Evolutionary conservation across 2,329 filamentous ascomycete species (phyloP).

Genomic region (Ampelomyces quisqualis): DNA sequence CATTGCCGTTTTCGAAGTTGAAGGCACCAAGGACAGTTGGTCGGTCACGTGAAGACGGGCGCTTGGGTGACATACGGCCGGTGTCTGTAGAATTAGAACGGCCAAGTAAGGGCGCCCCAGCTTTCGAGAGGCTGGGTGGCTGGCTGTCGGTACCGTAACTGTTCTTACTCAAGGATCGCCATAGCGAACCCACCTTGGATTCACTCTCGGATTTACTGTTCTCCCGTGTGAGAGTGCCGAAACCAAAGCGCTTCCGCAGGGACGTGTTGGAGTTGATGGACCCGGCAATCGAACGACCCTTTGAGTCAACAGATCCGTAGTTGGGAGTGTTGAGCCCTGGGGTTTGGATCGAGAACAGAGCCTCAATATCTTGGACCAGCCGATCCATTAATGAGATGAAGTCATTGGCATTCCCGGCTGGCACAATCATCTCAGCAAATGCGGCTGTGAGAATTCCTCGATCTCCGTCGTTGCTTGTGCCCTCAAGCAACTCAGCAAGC

Average conservation of each 20-base stretch:
- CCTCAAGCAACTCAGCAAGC: conserved; percentile 82
- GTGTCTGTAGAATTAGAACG: conserved; percentile 79
- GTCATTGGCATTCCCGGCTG: conserved; percentile 72
- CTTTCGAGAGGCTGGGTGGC: conserved; percentile 64
- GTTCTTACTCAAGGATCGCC: conserved; percentile 85
- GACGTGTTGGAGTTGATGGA: conserved; percentile 88
- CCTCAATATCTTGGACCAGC: conserved; percentile 84
- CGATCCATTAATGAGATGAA: conserved; percentile 88
- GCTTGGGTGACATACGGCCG: conserved; percentile 53
- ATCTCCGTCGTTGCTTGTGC: conserved; percentile 87
- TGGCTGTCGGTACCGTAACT: conserved; percentile 51
- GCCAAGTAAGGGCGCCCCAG: conserved; percentile 53
- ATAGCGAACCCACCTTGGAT: conserved; percentile 73
- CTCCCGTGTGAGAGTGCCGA: conserved; percentile 72
- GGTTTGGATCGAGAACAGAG: conserved; percentile 72
- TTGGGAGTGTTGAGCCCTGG: conserved; percentile 49
- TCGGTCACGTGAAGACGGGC: conserved; percentile 59
- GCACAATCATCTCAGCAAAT: conserved; percentile 83
- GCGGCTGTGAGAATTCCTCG: conserved; percentile 82
- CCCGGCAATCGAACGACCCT: conserved; percentile 63
- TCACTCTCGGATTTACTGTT: conserved; percentile 72
- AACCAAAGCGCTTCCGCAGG: conserved; percentile 78
- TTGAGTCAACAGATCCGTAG: conserved; percentile 62
- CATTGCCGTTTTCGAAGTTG: conserved; percentile 48
- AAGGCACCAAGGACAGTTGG: conserved; percentile 52